Conservation (phyloP, 441 rosid species). For the Erysimum cheiri region DNA sequence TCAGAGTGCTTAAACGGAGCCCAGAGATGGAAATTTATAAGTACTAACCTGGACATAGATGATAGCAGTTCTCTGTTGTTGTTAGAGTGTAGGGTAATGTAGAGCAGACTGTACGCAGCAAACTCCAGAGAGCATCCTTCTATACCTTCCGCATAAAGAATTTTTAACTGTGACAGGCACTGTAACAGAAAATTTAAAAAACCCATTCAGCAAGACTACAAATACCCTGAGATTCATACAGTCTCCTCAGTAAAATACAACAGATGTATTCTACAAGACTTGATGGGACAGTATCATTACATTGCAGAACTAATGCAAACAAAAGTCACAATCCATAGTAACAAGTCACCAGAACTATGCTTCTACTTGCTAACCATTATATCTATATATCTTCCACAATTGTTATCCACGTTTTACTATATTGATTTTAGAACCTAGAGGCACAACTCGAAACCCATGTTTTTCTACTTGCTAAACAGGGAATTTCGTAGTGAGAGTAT, state of each 20-base stretch:
- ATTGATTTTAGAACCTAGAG: slow-evolving; percentile 14
- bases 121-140: slow-evolving; percentile 92
- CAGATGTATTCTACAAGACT: slow-evolving; percentile 34
- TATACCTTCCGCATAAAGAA: slow-evolving; percentile 90
- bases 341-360: neutral
- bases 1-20: neutral
- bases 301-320: slow-evolving; percentile 21
- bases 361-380: neutral
- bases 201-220: slow-evolving; percentile 33
- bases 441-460: neutral
- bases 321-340: slow-evolving; percentile 12
- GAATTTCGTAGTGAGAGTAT: neutral
- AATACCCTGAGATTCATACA: neutral
- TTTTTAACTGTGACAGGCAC: slow-evolving; percentile 97
- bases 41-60: slow-evolving; percentile 85
- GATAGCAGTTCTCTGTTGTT: slow-evolving; percentile 86
- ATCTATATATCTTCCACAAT: slow-evolving; percentile 15
- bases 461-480: slow-evolving; percentile 1
- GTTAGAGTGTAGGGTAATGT: slow-evolving; percentile 88
- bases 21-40: slow-evolving; percentile 14
- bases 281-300: slow-evolving; percentile 2
- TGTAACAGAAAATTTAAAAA: slow-evolving; percentile 45
- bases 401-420: neutral
- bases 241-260: slow-evolving; percentile 14
- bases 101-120: slow-evolving; percentile 91